Evolutionary conservation across 73 alveolate species (phyloP), one percentile per base, ranked within the genome.

Genomic region (Paramecium caudatum): DNA sequence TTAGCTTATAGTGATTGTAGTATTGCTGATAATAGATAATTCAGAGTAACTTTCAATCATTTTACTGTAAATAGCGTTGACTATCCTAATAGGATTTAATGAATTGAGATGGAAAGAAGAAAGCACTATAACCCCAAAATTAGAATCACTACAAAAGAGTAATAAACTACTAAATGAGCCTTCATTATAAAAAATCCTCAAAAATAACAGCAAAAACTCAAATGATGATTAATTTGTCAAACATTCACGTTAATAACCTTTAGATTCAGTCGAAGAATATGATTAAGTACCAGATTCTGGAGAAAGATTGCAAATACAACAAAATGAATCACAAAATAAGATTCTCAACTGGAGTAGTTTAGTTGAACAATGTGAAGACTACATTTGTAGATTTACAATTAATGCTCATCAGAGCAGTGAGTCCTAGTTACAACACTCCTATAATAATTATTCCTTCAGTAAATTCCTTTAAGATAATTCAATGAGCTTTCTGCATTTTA

Each of bases 361-460:
- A 27, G 80, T 55, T 9, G 23, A 27, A 37, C 30, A 55, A 55
- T 55, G 80, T 43, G 80, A 55, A 27, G 80, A 55, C 30, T 55
- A 55, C 80, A 55, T 55, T 27, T 27, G 23, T 55, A 55, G 30
- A 55, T 55, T 55, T 55, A 27, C 80, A 55, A 27, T 55, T 55
- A 55, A 55, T 7, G 80, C 80, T 23, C 30, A 55, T 55, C 30
- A 55, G 30, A 55, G 30, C 30, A 55, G 30, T 55, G n/a, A n/a
- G n/a, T 55, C 80, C 30, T 43, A 27, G 27, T 23, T 55, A 19
- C 30, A 55, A 55, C 23, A 55, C 46, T 55, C 80, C 30, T 37
- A 27, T 55, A 55, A 43, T 43, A 55, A 55, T 55, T 55, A 55
- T 55, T 55, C 80, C 23, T 55, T 55, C 12, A 55, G 80, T 55